A percentile compares a stretch with the other conserved stretches of the same genome.
These are phyloP conservation scores for Clonostachys sp. DNA, from an alignment of 2,329 filamentous ascomycete species.

Conservation along the genomic window DNA sequence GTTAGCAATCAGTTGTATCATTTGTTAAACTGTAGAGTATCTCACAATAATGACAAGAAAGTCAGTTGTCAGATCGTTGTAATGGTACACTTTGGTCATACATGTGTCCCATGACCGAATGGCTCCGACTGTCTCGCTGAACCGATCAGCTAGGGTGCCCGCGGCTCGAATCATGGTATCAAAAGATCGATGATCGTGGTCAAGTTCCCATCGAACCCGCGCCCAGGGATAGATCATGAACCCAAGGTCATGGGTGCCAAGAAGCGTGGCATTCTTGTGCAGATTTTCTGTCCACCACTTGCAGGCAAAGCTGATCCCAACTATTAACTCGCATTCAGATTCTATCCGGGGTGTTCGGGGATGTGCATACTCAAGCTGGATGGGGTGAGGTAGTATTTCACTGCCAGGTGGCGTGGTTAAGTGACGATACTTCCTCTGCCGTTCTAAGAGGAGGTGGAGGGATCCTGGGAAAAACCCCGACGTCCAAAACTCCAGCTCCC, in stretches of 20 bases:
- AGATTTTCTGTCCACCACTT: conserved; percentile 34
- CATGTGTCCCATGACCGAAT: conserved; percentile 39
- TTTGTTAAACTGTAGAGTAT: background rate
- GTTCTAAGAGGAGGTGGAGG: conserved; percentile 32
- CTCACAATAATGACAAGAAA: conserved; percentile 35
- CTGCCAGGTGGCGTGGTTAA: background rate
- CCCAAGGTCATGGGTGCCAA: conserved; percentile 33
- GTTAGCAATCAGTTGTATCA: background rate
- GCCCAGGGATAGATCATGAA: conserved; percentile 37
- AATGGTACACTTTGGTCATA: conserved; percentile 28
- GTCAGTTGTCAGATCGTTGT: conserved; percentile 23
- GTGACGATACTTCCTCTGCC: conserved; percentile 14
- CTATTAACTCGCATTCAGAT: background rate
- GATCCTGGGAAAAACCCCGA: conserved; percentile 42
- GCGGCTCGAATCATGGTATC: conserved; percentile 24
- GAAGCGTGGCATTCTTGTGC: conserved; percentile 23
- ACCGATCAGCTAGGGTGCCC: conserved; percentile 27
- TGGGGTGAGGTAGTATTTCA: conserved; percentile 7
- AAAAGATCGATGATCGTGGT: conserved; percentile 25
- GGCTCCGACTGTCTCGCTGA: conserved; percentile 19
- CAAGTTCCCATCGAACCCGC: conserved; percentile 28
- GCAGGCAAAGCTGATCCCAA: conserved; percentile 16
- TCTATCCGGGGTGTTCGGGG: background rate
- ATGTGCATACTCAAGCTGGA: conserved; percentile 15
- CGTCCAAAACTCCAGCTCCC: conserved; percentile 37